phyloP scores from a whole-genome alignment of 768 basidiomycete species.

The Candolleomyces eurysporus region DNA sequence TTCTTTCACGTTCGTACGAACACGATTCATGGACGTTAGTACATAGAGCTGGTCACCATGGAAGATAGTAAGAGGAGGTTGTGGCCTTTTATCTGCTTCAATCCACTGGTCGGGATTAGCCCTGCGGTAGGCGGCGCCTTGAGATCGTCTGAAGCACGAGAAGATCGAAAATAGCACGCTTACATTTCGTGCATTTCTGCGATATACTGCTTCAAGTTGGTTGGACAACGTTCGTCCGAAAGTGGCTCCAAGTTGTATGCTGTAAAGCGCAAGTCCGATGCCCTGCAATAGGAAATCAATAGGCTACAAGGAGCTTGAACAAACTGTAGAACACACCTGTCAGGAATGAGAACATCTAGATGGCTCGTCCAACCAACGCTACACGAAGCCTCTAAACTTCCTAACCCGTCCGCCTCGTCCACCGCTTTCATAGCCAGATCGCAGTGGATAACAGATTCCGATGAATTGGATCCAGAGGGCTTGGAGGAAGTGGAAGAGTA shows the following conservation, averaged over 20 bases:
- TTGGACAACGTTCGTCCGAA: constrained; percentile 10
- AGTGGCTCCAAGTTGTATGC: not conserved
- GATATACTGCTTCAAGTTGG: constrained; percentile 4
- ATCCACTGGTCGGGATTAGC: too few species aligned
- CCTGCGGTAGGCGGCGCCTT: too few species aligned
- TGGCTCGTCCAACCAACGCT: not conserved
- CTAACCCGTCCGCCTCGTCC: too few species aligned
- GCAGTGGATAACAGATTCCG: too few species aligned
- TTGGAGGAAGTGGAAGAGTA: too few species aligned
- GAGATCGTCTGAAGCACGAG: not conserved
- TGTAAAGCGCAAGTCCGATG: constrained; percentile 7
- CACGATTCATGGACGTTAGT: not conserved
- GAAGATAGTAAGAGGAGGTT: not conserved
- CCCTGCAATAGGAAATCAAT: not conserved
- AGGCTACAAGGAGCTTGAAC: not conserved
- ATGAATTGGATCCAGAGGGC: too few species aligned
- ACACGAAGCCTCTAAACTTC: not conserved
- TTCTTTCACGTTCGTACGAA: not conserved
- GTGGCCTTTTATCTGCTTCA: not conserved
- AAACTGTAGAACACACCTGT: constrained; percentile 4
- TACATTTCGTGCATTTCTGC: not conserved
- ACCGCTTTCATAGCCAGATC: too few species aligned
- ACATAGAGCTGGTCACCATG: not conserved
- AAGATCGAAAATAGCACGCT: not conserved
- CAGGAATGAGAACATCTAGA: constrained; percentile 11